These are phyloP conservation scores for Kwoniella dejecticola DNA, from an alignment of 768 basidiomycete species.

Conservation along the genomic window DNA sequence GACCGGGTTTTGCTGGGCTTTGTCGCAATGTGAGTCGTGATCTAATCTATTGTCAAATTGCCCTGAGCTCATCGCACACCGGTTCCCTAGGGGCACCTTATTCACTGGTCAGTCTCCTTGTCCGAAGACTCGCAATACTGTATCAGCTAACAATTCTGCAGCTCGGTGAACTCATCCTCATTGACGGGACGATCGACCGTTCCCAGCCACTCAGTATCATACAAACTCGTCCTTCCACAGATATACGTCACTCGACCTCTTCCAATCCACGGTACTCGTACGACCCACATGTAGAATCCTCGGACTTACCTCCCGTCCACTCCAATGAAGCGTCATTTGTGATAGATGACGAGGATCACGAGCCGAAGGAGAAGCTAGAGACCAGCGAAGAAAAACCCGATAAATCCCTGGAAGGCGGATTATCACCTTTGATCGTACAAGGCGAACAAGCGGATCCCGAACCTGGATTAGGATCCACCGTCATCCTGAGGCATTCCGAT, in stretches of 20 bases:
- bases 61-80: neutral
- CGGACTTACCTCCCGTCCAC: neutral
- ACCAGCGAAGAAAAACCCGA: neutral
- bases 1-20: conserved; percentile 89
- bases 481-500: conserved; percentile 29
- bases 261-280: neutral
- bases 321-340: conserved; percentile 8
- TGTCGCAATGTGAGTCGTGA: conserved; percentile 67
- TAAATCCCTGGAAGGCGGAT: conserved; percentile 3
- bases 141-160: conserved; percentile 50
- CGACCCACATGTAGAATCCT: neutral
- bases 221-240: conserved; percentile 17
- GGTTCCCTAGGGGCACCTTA: conserved; percentile 69
- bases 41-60: neutral
- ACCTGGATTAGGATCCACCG: conserved; percentile 23
- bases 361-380: neutral
- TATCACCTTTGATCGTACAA: conserved; percentile 24
- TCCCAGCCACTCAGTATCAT: conserved; percentile 55
- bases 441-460: conserved; percentile 12
- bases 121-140: neutral
- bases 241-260: conserved; percentile 8
- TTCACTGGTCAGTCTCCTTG: conserved; percentile 64
- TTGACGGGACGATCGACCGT: conserved; percentile 54
- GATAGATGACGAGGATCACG: conserved; percentile 10
- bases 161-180: conserved; percentile 84